These are phyloP conservation scores for Sporothrix curviconia DNA, from an alignment of 2,329 filamentous ascomycete species.

Conservation along the genomic window DNA sequence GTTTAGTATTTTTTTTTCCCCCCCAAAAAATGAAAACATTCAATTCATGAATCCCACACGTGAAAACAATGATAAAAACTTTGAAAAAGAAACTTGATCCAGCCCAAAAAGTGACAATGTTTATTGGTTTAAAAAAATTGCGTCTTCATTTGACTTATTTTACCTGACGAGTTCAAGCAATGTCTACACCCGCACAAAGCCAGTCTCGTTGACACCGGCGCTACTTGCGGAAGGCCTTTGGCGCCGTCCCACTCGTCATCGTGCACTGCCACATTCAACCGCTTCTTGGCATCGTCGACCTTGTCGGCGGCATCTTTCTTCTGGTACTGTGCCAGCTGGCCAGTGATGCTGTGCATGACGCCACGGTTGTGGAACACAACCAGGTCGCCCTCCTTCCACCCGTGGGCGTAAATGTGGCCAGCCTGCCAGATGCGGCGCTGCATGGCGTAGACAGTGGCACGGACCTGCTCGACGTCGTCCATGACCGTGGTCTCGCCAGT, in stretches of 20 bases:
- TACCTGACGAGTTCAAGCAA: too few species aligned
- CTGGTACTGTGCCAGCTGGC: too few species aligned
- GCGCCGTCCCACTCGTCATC: constrained; percentile 30
- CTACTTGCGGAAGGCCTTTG: constrained; percentile 15
- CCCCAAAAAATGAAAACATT: too few species aligned
- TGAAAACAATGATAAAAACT: too few species aligned
- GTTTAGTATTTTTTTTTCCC: too few species aligned
- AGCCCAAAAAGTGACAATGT: background rate
- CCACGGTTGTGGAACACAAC: constrained; percentile 76
- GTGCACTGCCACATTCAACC: too few species aligned
- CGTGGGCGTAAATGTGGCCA: constrained; percentile 63
- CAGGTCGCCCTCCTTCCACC: constrained; percentile 71
- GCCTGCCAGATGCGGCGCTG: constrained; percentile 65
- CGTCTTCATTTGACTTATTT: background rate
- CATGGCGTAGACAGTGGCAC: constrained; percentile 61
- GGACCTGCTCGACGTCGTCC: constrained; percentile 59
- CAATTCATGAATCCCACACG: too few species aligned
- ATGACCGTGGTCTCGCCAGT: constrained; percentile 52
- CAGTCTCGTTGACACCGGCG: constrained; percentile 16
- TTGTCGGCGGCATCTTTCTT: constrained; percentile 63
- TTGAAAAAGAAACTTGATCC: too few species aligned
- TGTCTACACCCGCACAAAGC: constrained; percentile 6
- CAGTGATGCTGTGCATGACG: constrained; percentile 67
- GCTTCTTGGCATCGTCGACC: too few species aligned
- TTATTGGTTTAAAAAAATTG: background rate